Base-by-base conservation (phyloP, 1,284 basidiomycete species). In the Ceratobasidium sp. region DNA sequence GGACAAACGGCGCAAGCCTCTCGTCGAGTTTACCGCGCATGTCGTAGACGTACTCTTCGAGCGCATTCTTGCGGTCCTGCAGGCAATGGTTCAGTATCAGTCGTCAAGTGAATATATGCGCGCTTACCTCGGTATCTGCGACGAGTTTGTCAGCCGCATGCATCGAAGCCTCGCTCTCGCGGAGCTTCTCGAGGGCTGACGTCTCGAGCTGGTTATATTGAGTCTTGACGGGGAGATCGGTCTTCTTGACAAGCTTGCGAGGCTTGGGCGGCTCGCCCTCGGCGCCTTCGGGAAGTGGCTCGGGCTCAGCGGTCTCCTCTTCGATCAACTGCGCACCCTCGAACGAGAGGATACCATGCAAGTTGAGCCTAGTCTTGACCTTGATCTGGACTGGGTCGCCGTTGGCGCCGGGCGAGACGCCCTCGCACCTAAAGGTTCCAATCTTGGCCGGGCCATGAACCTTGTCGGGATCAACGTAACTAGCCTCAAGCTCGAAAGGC, bases 31-130 rank as follows among this genome's bases (percentile, higher is more conserved):
- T 97, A 79, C 87, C 83, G 64, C 94, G 91, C 75, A 85, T 93
- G 79, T 98, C 94, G 82, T 97, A 97, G 73, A 97, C 90, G 82
- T 96, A 97, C 82, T 97, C 95, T 82, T 98, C 95, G 27, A 98
- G 87, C 15, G 94, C 94, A 78, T 98, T 97, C 84, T 96, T 98
- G 78, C 92, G 89, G 80, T 97, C 92, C 92, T 94, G 71, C 49
- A 71, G 50, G 65, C 10, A 15, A 56, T 22, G 45, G 43, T 43
- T 57, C 71, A 50, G 32, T 32, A 50, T 34, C 2, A 20, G 25
- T 34, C 7, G 3, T 15, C 7, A 5, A 50, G 34, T 17, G 27
- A 25, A 0, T 32, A 49, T 42, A 40, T 57, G 47, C 68, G 10
- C 85, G 47, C 67, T 65, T 74, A 92, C 92, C 87, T 96, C 94